Percentiles rank a stretch among this genome's conserved stretches.
Evolutionary conservation across 352 stramenopile genomes (phyloP).

Genomic region (Globisporangium uncinulatum): DNA sequence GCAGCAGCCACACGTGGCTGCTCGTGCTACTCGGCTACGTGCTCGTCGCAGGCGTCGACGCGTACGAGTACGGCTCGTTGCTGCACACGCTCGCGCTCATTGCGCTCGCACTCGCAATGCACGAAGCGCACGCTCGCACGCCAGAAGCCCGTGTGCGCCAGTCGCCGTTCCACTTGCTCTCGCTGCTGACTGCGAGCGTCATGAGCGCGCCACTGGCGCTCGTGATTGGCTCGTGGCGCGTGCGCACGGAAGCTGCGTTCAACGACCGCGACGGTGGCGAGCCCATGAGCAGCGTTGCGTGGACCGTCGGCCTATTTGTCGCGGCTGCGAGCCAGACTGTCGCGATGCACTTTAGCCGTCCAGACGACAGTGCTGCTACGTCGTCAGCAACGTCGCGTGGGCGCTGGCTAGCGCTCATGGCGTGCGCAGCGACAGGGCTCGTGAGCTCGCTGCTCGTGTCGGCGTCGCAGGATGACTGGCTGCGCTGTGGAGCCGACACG

Average conservation of each 20-base stretch:
- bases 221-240: slow-evolving; percentile 12
- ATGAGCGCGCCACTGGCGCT: slow-evolving; percentile 28
- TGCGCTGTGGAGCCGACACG: slow-evolving; percentile 35
- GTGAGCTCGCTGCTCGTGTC: slow-evolving; percentile 29
- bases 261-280: slow-evolving; percentile 9
- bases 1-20: slow-evolving; percentile 16
- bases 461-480: slow-evolving; percentile 40
- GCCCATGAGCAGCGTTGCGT: slow-evolving; percentile 1
- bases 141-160: slow-evolving; percentile 20
- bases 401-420: slow-evolving; percentile 29
- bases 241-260: slow-evolving; percentile 10
- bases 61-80: slow-evolving; percentile 61
- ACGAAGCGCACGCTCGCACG: slow-evolving; percentile 16
- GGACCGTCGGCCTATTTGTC: slow-evolving; percentile 8
- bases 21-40: slow-evolving; percentile 42
- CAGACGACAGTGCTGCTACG: slow-evolving; percentile 11
- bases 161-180: slow-evolving; percentile 30
- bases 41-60: slow-evolving; percentile 53
- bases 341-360: slow-evolving; percentile 18
- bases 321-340: slow-evolving; percentile 10
- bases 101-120: slow-evolving; percentile 33
- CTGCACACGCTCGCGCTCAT: slow-evolving; percentile 48
- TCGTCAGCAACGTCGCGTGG: slow-evolving; percentile 16
- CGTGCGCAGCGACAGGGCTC: slow-evolving; percentile 34
- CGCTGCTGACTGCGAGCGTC: slow-evolving; percentile 22